These are phyloP conservation scores for Fusarium incarnatum DNA, from an alignment of 2,329 filamentous ascomycete genomes.

Conservation along the genomic window DNA sequence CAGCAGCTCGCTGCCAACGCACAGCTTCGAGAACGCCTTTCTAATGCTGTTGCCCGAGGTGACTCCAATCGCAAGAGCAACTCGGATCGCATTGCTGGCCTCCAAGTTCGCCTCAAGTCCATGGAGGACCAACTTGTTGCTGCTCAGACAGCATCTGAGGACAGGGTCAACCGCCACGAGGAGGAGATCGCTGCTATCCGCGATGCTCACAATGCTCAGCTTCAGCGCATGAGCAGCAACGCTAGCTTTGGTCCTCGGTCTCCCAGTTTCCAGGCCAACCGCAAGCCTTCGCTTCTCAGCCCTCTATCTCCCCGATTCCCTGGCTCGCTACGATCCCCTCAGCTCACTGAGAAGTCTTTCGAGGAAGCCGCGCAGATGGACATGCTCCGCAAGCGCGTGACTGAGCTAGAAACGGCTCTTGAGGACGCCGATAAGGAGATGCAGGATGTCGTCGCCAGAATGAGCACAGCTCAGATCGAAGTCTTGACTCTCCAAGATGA, in stretches of 20 bases:
- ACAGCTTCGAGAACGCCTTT: slow-evolving; percentile 78
- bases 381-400: slow-evolving; percentile 79
- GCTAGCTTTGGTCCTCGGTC: slow-evolving; percentile 48
- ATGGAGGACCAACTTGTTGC: slow-evolving; percentile 87
- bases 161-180: slow-evolving; percentile 84
- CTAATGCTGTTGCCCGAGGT: slow-evolving; percentile 83
- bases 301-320: slow-evolving; percentile 53
- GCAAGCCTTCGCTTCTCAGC: slow-evolving; percentile 52
- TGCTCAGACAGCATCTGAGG: slow-evolving; percentile 88
- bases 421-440: slow-evolving; percentile 75
- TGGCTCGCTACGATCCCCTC: slow-evolving; percentile 54
- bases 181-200: slow-evolving; percentile 82
- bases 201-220: slow-evolving; percentile 80
- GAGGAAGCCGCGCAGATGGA: slow-evolving; percentile 80
- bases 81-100: slow-evolving; percentile 81
- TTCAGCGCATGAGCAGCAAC: slow-evolving; percentile 76
- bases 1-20: slow-evolving; percentile 84
- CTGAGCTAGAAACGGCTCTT: slow-evolving; percentile 83
- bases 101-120: slow-evolving; percentile 82
- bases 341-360: slow-evolving; percentile 71
- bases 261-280: slow-evolving; percentile 49
- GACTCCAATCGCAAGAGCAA: slow-evolving; percentile 86
- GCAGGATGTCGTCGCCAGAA: slow-evolving; percentile 82
- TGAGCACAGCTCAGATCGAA: slow-evolving; percentile 86
- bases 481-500: slow-evolving; percentile 82